Base-by-base conservation (phyloP, 306 rosid genomes). In the Rosa lucieae region DNA sequence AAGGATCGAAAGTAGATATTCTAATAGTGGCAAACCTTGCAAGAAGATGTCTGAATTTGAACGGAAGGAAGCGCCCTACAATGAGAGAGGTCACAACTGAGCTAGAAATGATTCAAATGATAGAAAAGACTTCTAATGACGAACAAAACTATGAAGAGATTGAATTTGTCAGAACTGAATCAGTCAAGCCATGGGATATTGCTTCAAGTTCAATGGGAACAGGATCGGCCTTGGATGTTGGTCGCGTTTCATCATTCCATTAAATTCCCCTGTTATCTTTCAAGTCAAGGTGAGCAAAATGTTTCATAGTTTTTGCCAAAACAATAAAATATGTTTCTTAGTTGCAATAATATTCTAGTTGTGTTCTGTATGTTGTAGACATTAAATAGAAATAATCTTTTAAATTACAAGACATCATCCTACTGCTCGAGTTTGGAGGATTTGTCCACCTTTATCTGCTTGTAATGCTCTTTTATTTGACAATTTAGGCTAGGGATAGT, bases 31-130 rank as follows among this genome's bases (percentile, higher is more conserved):
- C 88, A 2, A 78, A 69, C 44, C 75, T 89, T 23, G 90, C 87
- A 2, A 48, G 35, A 39, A 80, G 84, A 76, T 89, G 90, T 71
- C 26, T 89, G 67, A 78, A 74, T 37, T 37, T 81, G 73, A 76
- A 80, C 6, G 92, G 92, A 18, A 86, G 43, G 74, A 82, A 55
- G 7, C 81, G 89, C n/a, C 92, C 92, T 32, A 84, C 80, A 2
- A 88, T 81, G 91, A 83, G 58, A 67, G 87, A 85, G 73, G 85
- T 82, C 1, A 82, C 88, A 5, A 35, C 71, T 2, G 85, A 87
- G 21, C 68, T 87, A 15, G 72, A 44, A n/a, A 32, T 72, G 58
- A 59, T 76, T 46, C 79, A 76, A 23, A 62, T 10, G 4, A n/a
- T 51, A 6, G 23, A 4, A 29, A 62, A 3, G 17, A 14, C 18